Conservation (phyloP, 2,329 filamentous ascomycete genomes). For the Aspergillus flavus region DNA sequence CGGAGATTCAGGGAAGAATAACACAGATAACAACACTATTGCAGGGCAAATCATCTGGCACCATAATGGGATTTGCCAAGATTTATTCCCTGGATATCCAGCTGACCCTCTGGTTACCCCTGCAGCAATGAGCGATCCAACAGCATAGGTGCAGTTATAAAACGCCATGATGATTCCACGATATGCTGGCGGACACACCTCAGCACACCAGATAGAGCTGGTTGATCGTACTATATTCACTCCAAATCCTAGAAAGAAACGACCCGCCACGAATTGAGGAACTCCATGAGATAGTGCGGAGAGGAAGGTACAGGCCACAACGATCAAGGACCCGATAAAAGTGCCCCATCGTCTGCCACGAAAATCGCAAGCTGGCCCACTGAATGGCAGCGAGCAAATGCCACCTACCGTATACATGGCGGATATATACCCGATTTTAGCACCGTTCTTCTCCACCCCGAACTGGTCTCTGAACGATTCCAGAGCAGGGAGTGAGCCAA, state of each 20-base stretch:
- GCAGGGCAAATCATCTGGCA: conserved; percentile 52
- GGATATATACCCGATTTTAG: conserved; percentile 48
- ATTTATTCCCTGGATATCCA: conserved; percentile 41
- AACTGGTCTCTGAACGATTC: conserved; percentile 47
- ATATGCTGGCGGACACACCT: conserved; percentile 65
- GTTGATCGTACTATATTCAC: conserved; percentile 62
- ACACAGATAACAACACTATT: conserved; percentile 41
- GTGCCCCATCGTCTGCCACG: conserved; percentile 59
- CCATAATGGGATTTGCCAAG: conserved; percentile 64
- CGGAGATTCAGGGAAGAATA: conserved; percentile 53
- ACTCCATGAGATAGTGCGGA: conserved; percentile 31
- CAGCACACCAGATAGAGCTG: conserved; percentile 65
- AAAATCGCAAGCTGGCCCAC: conserved; percentile 49
- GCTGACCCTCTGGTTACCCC: conserved; percentile 56
- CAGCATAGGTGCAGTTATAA: conserved; percentile 55
- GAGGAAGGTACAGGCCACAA: conserved; percentile 54
- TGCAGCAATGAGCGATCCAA: conserved; percentile 57
- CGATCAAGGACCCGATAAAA: conserved; percentile 57
- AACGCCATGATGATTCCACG: conserved; percentile 64
- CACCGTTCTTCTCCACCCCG: conserved; percentile 43
- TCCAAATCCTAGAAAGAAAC: conserved; percentile 60
- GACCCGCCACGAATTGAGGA: conserved; percentile 57
- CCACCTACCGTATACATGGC: conserved; percentile 54
- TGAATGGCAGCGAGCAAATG: conserved; percentile 50
- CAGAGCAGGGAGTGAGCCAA: conserved; percentile 56